A percentile compares a stretch with the other conserved stretches of the same genome.
phyloP scores from a whole-genome alignment of 345 rosid genomes.

The Isatis tinctoria region DNA sequence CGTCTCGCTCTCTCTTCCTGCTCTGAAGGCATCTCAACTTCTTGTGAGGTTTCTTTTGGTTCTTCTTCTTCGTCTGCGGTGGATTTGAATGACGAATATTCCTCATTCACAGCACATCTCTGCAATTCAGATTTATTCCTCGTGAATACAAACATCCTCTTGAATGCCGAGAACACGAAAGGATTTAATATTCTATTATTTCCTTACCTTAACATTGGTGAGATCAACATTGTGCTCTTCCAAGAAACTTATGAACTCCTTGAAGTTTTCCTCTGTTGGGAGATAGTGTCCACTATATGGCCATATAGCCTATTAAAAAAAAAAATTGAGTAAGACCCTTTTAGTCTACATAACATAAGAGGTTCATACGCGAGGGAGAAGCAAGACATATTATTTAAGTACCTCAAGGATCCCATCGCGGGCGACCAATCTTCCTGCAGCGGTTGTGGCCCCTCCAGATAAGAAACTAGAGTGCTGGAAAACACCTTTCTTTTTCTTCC shows the following conservation, averaged over 20 bases:
- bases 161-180: conserved; percentile 3
- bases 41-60: conserved; percentile 12
- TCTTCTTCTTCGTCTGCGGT: conserved; percentile 25
- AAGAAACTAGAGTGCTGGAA: conserved; percentile 73
- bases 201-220: conserved; percentile 54
- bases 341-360: conserved; percentile 1
- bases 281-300: conserved; percentile 75
- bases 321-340: background rate
- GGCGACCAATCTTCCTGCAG: conserved; percentile 62
- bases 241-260: conserved; percentile 49
- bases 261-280: conserved; percentile 64
- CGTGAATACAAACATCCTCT: conserved; percentile 1
- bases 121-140: conserved; percentile 23
- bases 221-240: conserved; percentile 56
- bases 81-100: conserved; percentile 35
- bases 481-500: conserved; percentile 53
- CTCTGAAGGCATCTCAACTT: conserved; percentile 20
- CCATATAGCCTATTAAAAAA: conserved; percentile 54
- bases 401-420: conserved; percentile 59
- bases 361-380: background rate
- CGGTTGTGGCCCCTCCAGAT: conserved; percentile 64
- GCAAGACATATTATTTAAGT: background rate
- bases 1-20: conserved; percentile 28
- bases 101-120: conserved; percentile 57
- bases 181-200: background rate